These are phyloP conservation scores for Aeschynomene evenia DNA, from an alignment of 306 rosid genomes.

Conservation along the genomic window DNA sequence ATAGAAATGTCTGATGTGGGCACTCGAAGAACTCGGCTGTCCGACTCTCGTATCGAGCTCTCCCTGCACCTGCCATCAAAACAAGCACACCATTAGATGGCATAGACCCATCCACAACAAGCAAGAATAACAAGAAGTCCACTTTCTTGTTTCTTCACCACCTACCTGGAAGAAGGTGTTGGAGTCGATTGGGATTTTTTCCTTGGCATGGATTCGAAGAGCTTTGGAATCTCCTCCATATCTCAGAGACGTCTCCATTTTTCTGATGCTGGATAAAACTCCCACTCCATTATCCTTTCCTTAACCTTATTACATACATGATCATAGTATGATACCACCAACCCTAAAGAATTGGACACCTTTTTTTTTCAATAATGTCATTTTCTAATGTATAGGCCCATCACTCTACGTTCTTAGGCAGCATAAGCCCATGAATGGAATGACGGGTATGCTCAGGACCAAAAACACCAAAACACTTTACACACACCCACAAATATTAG, in stretches of 20 bases:
- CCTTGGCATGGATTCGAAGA: conserved; percentile 70
- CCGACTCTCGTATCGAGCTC: conserved; percentile 79
- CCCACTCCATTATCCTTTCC: background rate
- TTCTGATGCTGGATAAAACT: background rate
- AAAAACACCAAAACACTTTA: too few relatives aligned
- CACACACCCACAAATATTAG: too few relatives aligned
- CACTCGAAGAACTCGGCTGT: conserved; percentile 51
- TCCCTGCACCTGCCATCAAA: conserved; percentile 72
- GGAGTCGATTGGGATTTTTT: conserved; percentile 63
- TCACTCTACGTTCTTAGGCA: background rate
- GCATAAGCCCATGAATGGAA: conserved; percentile 10
- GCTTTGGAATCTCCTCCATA: conserved; percentile 66
- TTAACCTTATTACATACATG: conserved; percentile 14
- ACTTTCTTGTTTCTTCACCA: too few relatives aligned
- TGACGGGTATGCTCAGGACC: background rate
- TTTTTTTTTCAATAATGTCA: background rate
- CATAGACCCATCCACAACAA: too few relatives aligned
- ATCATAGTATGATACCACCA: too few relatives aligned
- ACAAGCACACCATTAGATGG: too few relatives aligned
- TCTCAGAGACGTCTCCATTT: conserved; percentile 91
- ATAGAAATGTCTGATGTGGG: conserved; percentile 55
- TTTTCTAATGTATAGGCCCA: background rate
- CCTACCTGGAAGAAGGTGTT: conserved; percentile 73
- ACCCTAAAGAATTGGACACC: background rate
- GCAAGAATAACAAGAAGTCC: too few relatives aligned